Conservation (phyloP, 2,329 filamentous ascomycete genomes). For the Gaeumannomyces sp. region DNA sequence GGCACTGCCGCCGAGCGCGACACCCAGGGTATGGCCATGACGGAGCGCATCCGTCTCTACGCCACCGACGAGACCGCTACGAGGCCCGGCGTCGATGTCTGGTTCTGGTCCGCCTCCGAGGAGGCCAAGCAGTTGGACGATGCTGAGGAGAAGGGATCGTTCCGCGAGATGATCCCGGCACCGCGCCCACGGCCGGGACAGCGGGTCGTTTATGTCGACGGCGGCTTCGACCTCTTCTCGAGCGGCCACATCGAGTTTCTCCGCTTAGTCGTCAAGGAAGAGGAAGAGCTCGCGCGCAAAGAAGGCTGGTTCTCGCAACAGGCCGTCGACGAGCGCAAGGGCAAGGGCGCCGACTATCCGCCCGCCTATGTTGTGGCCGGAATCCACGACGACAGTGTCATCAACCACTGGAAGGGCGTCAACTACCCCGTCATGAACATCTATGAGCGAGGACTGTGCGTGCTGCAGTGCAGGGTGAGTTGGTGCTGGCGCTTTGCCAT, state of each 20-base stretch:
- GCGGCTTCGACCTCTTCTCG: conserved; percentile 93
- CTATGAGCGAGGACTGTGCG: conserved; percentile 90
- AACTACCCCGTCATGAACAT: conserved; percentile 99
- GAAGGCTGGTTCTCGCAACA: conserved; percentile 70
- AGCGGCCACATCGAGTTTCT: conserved; percentile 97
- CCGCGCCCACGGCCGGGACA: conserved; percentile 69
- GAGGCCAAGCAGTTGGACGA: conserved; percentile 37
- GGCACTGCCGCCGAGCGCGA: conserved; percentile 62
- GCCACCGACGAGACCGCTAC: conserved; percentile 80
- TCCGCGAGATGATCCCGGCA: conserved; percentile 64
- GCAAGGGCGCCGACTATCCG: conserved; percentile 66
- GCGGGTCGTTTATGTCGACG: conserved; percentile 88
- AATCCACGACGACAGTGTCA: conserved; percentile 89
- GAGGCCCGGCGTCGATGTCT: conserved; percentile 74
- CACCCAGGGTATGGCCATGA: conserved; percentile 60
- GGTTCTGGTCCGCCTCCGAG: conserved; percentile 65
- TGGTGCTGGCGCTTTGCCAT: neutral
- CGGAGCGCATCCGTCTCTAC: conserved; percentile 74
- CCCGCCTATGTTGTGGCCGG: conserved; percentile 88
- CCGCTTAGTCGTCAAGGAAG: conserved; percentile 64
- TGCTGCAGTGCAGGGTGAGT: conserved; percentile 83
- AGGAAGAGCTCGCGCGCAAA: conserved; percentile 60
- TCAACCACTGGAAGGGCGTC: conserved; percentile 93
- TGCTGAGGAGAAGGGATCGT: conserved; percentile 58
- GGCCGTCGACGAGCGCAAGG: conserved; percentile 54